Evolutionary conservation across 352 stramenopile species (phyloP).

Genomic region (Pythium phragmiticola): DNA sequence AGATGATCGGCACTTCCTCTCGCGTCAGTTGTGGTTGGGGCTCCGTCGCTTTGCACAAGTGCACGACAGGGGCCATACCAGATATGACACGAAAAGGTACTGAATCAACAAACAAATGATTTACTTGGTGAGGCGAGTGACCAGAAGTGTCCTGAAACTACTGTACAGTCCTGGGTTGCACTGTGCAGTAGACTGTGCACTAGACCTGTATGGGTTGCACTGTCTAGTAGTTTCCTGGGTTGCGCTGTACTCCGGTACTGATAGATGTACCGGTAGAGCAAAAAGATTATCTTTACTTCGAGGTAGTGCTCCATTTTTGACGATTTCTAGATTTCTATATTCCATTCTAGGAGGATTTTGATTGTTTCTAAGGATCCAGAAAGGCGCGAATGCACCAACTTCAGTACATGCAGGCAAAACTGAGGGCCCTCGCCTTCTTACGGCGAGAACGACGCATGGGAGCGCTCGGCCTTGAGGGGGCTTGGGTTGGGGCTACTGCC

Average conservation of each 20-base stretch:
- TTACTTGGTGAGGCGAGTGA: too few species aligned
- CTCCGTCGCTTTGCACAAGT: background rate
- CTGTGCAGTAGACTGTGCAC: too few species aligned
- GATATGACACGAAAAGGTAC: background rate
- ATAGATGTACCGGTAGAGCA: too few species aligned
- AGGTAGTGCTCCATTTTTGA: too few species aligned
- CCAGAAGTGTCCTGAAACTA: too few species aligned
- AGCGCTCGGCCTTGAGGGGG: slow-evolving; percentile 25
- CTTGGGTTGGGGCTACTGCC: slow-evolving; percentile 9
- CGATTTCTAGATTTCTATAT: background rate
- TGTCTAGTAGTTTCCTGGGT: too few species aligned
- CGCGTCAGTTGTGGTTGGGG: background rate
- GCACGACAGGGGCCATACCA: background rate
- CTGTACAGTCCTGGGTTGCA: too few species aligned
- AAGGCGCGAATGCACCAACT: slow-evolving; percentile 2
- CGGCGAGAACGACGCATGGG: slow-evolving; percentile 6
- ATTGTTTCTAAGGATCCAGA: too few species aligned
- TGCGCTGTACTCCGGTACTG: too few species aligned
- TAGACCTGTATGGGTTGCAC: too few species aligned
- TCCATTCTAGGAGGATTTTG: background rate
- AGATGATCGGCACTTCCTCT: background rate
- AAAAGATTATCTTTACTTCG: too few species aligned
- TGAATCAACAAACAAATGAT: background rate
- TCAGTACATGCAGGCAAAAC: slow-evolving; percentile 16
- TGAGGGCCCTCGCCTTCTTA: background rate